Evolutionary conservation across 257 asterid genomes (phyloP).

Genomic region (Avicennia marina): DNA sequence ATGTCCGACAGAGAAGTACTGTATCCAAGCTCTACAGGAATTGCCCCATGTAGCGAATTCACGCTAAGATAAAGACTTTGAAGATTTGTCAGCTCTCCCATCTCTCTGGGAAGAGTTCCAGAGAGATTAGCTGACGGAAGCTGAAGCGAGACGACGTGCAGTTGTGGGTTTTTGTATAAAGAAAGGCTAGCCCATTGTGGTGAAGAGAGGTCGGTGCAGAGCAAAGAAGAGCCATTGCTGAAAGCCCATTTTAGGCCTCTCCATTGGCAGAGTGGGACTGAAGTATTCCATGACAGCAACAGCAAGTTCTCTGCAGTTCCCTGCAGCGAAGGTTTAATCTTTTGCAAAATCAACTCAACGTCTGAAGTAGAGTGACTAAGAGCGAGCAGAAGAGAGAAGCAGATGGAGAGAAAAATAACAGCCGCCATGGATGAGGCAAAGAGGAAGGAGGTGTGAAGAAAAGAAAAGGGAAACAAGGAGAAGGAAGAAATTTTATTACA

Average conservation of each 20-base stretch:
- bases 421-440: conserved; percentile 51
- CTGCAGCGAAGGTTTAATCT: conserved; percentile 70
- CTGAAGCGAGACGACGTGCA: conserved; percentile 72
- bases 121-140: conserved; percentile 91
- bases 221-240: conserved; percentile 44
- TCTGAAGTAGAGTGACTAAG: conserved; percentile 49
- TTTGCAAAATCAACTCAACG: conserved; percentile 58
- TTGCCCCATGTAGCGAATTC: conserved; percentile 59
- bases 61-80: conserved; percentile 69
- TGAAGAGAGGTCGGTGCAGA: conserved; percentile 66
- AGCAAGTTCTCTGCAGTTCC: conserved; percentile 65
- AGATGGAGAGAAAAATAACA: conserved; percentile 30
- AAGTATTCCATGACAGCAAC: conserved; percentile 69
- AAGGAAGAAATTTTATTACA: not conserved
- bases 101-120: conserved; percentile 77
- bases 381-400: conserved; percentile 26
- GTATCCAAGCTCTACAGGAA: conserved; percentile 94
- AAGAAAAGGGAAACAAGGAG: not conserved
- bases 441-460: not conserved
- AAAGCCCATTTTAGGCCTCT: conserved; percentile 84
- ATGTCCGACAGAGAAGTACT: conserved; percentile 66
- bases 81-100: conserved; percentile 63
- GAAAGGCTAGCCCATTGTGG: conserved; percentile 63
- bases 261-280: conserved; percentile 92
- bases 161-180: conserved; percentile 42